Base-by-base conservation (phyloP, 2,329 filamentous ascomycete species). In the Kalmusia sp. region DNA sequence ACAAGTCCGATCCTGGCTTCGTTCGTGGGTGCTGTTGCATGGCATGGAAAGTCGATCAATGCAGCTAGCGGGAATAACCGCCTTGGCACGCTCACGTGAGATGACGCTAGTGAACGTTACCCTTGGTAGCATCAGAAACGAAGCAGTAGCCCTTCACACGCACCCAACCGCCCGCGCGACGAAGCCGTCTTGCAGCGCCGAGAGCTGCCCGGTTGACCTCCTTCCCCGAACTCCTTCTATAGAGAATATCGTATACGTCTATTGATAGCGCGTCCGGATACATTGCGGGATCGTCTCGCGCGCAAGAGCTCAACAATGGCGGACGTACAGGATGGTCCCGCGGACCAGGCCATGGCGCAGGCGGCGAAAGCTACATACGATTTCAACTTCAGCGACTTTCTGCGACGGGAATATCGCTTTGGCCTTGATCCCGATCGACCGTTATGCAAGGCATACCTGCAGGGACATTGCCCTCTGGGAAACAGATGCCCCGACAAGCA, bases 351-450 rank as follows among this genome's bases (percentile, higher is more conserved):
- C 50, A 55, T 68, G 24, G 62, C 70, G n/a, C 63, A 67, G 24
- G 43, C 60, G 22, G 57, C 58, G 7, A 64, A 63, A 35, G 54
- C 71, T 12, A 73, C 57, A 62, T 89, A 91, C 78, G 85, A 80
- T 64, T 96, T 97, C 81, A 85, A 85, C 74, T 96, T 97, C 82
- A 88, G 86, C 27, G 89, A 91, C 40, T 96, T 96, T 78, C 86
- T 96, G 31, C 88, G 88, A 61, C 81, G 87, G 57, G 92, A 90
- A 62, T 92, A 95, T 76, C 87, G 92, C 58, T 93, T 96, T 76
- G 90, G 90, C 59, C 87, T 96, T 46, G 86, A 91, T 19, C 84
- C 89, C 31, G 64, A 74, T 40, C 75, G 78, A 0, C 91, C 93
- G 37, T 81, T 90, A 70, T 98, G 95, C 81, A 91, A 90, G 71